Evolutionary conservation across 2,329 filamentous ascomycete species (phyloP).

Genomic region (Cyclaneusma minus): DNA sequence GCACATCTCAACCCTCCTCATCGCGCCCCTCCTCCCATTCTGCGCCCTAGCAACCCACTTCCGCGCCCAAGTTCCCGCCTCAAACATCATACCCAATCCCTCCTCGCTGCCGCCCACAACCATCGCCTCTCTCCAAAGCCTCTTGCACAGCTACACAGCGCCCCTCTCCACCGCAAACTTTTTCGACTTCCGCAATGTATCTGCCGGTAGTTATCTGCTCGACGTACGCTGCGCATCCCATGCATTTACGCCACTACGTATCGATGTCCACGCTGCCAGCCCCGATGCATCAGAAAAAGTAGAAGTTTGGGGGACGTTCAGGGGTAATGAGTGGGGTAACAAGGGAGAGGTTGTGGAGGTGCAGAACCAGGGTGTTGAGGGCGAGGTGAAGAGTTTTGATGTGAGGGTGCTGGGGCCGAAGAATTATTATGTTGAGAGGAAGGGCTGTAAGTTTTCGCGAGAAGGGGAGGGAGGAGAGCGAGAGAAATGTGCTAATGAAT

Average conservation of each 20-base stretch:
- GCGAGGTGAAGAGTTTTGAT: constrained; percentile 13
- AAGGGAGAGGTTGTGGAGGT: constrained; percentile 47
- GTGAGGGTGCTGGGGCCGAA: constrained; percentile 41
- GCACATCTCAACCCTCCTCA: constrained; percentile 19
- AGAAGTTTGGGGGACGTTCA: constrained; percentile 67
- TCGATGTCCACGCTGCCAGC: constrained; percentile 45
- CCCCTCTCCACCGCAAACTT: constrained; percentile 53
- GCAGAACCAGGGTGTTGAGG: constrained; percentile 20
- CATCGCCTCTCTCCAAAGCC: constrained; percentile 48
- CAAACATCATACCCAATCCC: constrained; percentile 16
- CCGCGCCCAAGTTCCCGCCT: constrained; percentile 12
- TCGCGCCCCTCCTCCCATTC: constrained; percentile 21
- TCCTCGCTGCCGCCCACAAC: constrained; percentile 37
- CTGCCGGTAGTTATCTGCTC: constrained; percentile 61
- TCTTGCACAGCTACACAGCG: constrained; percentile 32
- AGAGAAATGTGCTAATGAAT: neutral
- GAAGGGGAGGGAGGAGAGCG: constrained; percentile 1
- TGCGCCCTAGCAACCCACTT: constrained; percentile 18
- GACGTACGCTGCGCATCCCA: constrained; percentile 64
- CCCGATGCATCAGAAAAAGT: constrained; percentile 27
- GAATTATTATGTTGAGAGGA: constrained; percentile 62
- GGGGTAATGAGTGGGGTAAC: constrained; percentile 83
- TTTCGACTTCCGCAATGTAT: constrained; percentile 63
- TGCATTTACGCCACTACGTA: constrained; percentile 62
- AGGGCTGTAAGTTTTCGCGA: constrained; percentile 46